Base-by-base conservation (phyloP, 768 basidiomycete species). In the Cystofilobasidium capitatum region DNA sequence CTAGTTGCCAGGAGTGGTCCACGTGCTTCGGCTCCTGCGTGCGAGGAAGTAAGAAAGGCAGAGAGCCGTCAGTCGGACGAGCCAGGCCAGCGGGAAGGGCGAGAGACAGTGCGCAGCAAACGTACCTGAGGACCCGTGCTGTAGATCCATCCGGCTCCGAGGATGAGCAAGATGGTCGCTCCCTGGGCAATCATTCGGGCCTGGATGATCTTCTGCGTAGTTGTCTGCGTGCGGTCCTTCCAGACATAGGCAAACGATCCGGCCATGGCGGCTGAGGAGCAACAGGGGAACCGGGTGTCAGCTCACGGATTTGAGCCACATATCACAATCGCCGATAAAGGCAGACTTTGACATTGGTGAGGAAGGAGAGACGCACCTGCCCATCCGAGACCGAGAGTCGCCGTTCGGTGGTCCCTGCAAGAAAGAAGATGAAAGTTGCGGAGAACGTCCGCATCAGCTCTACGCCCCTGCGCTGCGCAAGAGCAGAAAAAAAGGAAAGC, bases 111-210 rank as follows among this genome's bases (percentile, higher is more conserved):
- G 31, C 24, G 49, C 8, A 29, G 49, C 10, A 29, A 24, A 55
- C 51, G 51, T n/a, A 55, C 51, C 31, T 26, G 51, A 26, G 6
- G 29, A 2, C 29, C 26, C 31, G 51, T 55, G 51, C 51, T 55
- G 51, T 55, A 55, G 29, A 55, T 26, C 29, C 31, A 55, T 14
- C 51, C 51, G 2, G 55, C 44, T 29, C 55, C 55, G 37, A 65
- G 31, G n/a, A 66, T 58, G 36, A 66, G 58, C 2, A 36, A 35
- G 42, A 66, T 22, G 6, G 65, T 66, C 14, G 57, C 42, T 4
- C 57, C 36, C 44, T 66, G 65, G 17, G 65, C 65, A 33, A 60
- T 59, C 44, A 66, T 60, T 44, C 65, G 65, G 26, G 65, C 65
- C 58, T 66, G 58, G 24, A 66, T 59, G 36, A 58, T 36, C 58